phyloP scores from a whole-genome alignment of 768 basidiomycete genomes.

The Panaeolus papilionaceus region DNA sequence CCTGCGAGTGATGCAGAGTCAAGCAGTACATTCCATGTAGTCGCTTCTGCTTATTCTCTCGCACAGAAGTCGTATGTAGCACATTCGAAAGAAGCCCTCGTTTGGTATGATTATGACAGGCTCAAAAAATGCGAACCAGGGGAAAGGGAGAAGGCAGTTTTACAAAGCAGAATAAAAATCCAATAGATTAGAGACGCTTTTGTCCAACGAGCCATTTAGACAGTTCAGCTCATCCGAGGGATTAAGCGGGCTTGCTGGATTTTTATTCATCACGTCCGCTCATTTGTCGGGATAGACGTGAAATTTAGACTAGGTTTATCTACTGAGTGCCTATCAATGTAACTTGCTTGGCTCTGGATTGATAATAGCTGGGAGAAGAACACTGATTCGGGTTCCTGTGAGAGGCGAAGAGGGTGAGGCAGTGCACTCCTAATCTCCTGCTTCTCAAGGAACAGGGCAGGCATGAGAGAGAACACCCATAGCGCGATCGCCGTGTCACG shows the following conservation, averaged over 20 bases:
- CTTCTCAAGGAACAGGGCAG: not conserved
- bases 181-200: not conserved
- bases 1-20: slow-evolving; percentile 35
- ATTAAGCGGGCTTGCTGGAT: not conserved
- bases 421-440: not conserved
- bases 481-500: not conserved
- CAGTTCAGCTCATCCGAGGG: slow-evolving; percentile 7
- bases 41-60: slow-evolving; percentile 68
- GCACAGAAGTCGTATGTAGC: slow-evolving; percentile 67
- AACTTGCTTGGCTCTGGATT: not conserved
- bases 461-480: not conserved
- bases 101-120: slow-evolving; percentile 81
- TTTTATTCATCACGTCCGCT: not conserved
- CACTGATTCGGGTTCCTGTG: not conserved
- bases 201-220: not conserved
- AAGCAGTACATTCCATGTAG: slow-evolving; percentile 53
- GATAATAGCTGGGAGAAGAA: not conserved
- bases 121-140: slow-evolving; percentile 71
- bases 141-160: slow-evolving; percentile 47
- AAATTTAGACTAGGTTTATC: slow-evolving; percentile 11
- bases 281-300: not conserved
- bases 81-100: slow-evolving; percentile 65
- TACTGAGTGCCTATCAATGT: not conserved
- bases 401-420: not conserved
- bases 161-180: slow-evolving; percentile 27